Evolutionary conservation across 2,329 filamentous ascomycete genomes (phyloP).

Genomic region (Diplodia scrobiculata): DNA sequence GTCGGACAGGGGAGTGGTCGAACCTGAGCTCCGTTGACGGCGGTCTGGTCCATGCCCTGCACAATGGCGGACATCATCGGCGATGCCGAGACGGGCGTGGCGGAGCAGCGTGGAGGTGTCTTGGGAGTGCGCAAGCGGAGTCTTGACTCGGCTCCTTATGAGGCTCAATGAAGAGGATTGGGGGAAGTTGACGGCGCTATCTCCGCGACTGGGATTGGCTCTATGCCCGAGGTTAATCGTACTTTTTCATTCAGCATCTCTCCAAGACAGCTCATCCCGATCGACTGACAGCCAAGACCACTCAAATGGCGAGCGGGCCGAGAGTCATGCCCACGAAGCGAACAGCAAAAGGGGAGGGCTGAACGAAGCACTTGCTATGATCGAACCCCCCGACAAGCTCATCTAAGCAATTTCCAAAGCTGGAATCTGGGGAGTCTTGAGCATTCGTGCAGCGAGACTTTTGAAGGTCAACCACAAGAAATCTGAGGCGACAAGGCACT

Average conservation of each 20-base stretch:
- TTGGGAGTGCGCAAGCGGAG: conserved; percentile 18
- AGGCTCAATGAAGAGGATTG: neutral
- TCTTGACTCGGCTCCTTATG: conserved; percentile 1
- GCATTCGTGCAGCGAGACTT: neutral
- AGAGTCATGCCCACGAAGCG: no score
- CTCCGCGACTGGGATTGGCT: neutral
- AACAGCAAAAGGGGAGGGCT: neutral
- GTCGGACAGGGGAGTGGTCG: conserved; percentile 58
- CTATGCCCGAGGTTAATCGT: neutral
- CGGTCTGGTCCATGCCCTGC: conserved; percentile 66
- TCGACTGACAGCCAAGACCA: neutral
- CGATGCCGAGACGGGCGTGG: conserved; percentile 2
- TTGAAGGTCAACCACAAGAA: neutral
- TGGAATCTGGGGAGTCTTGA: neutral
- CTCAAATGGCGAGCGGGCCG: neutral
- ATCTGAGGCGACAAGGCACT: neutral
- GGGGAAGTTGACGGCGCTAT: neutral
- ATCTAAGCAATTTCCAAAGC: neutral
- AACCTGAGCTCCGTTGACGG: conserved; percentile 56
- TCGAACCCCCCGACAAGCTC: neutral
- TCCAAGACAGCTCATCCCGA: neutral
- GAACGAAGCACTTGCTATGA: neutral
- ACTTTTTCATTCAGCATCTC: neutral
- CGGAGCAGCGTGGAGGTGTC: conserved; percentile 7
- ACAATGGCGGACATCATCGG: conserved; percentile 57